phyloP scores from a whole-genome alignment of 2,329 filamentous ascomycete species.

The Epichloe coenophiala region DNA sequence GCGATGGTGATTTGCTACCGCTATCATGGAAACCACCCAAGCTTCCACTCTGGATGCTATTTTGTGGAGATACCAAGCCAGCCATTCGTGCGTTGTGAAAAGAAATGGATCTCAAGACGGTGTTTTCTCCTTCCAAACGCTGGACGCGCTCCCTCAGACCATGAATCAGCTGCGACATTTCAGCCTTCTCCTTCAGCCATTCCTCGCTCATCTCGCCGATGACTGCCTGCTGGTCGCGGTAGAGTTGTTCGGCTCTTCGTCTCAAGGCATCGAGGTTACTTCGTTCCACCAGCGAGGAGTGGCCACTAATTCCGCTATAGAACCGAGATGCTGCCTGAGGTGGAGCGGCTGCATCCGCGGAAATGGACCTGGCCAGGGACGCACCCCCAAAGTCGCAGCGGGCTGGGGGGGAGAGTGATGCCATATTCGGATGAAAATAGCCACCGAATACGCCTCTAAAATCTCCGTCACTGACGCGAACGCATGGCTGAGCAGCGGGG shows the following conservation, averaged over 20 bases:
- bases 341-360: slow-evolving; percentile 17
- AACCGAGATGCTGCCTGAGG: slow-evolving; percentile 21
- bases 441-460: not conserved
- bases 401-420: slow-evolving; percentile 5
- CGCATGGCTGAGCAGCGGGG: not conserved
- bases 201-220: slow-evolving; percentile 37
- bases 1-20: slow-evolving; percentile 4
- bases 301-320: slow-evolving; percentile 29
- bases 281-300: slow-evolving; percentile 19
- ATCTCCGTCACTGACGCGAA: not conserved
- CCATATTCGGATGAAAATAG: slow-evolving; percentile 4
- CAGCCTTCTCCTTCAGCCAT: slow-evolving; percentile 32
- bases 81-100: slow-evolving; percentile 16
- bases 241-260: slow-evolving; percentile 40
- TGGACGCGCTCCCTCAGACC: slow-evolving; percentile 26
- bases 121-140: slow-evolving; percentile 24
- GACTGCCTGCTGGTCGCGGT: slow-evolving; percentile 37
- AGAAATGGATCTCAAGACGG: slow-evolving; percentile 17
- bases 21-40: slow-evolving; percentile 11
- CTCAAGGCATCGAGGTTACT: slow-evolving; percentile 40
- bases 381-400: slow-evolving; percentile 6
- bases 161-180: slow-evolving; percentile 27
- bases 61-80: slow-evolving; percentile 18
- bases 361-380: slow-evolving; percentile 16
- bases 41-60: slow-evolving; percentile 15